Evolutionary conservation across 148 eudicot species (phyloP).

Genomic region (Rhododendron molle): DNA sequence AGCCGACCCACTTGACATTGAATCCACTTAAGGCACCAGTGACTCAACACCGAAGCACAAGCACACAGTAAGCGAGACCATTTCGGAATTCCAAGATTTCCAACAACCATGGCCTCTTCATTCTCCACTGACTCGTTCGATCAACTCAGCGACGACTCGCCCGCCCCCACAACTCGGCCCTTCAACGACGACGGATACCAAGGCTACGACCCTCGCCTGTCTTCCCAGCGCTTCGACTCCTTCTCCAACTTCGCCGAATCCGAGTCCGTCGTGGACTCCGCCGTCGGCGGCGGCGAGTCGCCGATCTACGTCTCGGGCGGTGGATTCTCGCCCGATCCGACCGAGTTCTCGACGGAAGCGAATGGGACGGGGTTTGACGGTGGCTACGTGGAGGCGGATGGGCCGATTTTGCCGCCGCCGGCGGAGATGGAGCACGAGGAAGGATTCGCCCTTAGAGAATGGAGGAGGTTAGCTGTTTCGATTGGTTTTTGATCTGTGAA

Average conservation of each 20-base stretch:
- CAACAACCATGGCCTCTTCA: constrained; percentile 24
- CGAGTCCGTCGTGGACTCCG: constrained; percentile 20
- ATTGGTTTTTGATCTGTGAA: neutral
- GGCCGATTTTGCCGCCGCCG: constrained; percentile 27
- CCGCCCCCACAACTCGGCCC: constrained; percentile 22
- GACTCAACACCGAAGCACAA: neutral
- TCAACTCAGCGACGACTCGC: constrained; percentile 21
- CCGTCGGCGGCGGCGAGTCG: constrained; percentile 17
- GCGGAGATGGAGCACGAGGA: constrained; percentile 30
- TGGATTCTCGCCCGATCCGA: constrained; percentile 9
- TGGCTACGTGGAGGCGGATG: constrained; percentile 16
- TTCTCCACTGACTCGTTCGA: constrained; percentile 38
- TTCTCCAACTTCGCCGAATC: constrained; percentile 28
- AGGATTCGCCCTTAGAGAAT: constrained; percentile 42
- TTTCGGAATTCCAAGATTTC: neutral
- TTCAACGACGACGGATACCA: constrained; percentile 17
- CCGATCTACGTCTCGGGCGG: constrained; percentile 5
- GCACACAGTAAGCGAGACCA: neutral
- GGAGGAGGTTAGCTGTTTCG: constrained; percentile 40
- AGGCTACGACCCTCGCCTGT: constrained; percentile 17
- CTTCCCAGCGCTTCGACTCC: constrained; percentile 21
- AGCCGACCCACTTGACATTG: neutral
- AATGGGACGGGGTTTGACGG: constrained; percentile 15
- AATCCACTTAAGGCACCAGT: no score
- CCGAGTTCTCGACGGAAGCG: constrained; percentile 16